Conservation (phyloP, 306 rosid species). For the Acmispon strigosus region DNA sequence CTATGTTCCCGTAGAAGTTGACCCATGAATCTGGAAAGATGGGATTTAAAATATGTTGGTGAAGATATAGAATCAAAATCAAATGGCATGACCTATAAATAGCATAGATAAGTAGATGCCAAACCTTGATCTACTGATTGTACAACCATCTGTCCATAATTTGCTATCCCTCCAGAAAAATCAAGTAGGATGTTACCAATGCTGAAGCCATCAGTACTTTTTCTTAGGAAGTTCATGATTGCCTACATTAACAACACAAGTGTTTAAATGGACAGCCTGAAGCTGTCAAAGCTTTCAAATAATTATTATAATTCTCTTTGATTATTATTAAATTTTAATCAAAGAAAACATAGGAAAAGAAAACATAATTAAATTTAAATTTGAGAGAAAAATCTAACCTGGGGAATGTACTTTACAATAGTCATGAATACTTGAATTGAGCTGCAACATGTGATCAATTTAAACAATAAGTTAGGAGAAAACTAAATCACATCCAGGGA, state of each 20-base stretch:
- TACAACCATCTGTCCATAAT: slow-evolving; percentile 58
- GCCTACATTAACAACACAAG: slow-evolving; percentile 26
- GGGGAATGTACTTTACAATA: slow-evolving; percentile 79
- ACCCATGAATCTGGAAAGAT: slow-evolving; percentile 80
- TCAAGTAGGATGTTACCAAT: slow-evolving; percentile 85
- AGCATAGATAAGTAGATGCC: not conserved
- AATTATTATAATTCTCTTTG: not conserved
- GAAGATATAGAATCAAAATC: slow-evolving; percentile 12
- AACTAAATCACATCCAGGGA: not conserved
- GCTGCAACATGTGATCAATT: slow-evolving; percentile 46
- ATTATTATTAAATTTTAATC: not conserved
- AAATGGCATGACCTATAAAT: not conserved
- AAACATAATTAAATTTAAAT: not conserved
- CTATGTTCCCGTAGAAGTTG: slow-evolving; percentile 85
- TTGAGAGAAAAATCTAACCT: slow-evolving; percentile 62
- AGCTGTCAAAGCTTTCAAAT: not conserved
- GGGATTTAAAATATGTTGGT: slow-evolving; percentile 12
- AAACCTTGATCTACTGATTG: slow-evolving; percentile 92
- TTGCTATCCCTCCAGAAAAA: slow-evolving; percentile 76
- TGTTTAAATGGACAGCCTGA: not conserved
- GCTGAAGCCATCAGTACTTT: slow-evolving; percentile 85
- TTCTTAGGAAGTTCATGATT: slow-evolving; percentile 40
- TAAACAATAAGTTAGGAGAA: slow-evolving; percentile 27
- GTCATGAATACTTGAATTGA: slow-evolving; percentile 86
- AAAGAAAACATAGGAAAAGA: not conserved